A percentile compares a stretch with the other conserved stretches of the same genome.
Conservation (phyloP, 164 flowering plant genomes). For the Hamamelis virginiana region DNA sequence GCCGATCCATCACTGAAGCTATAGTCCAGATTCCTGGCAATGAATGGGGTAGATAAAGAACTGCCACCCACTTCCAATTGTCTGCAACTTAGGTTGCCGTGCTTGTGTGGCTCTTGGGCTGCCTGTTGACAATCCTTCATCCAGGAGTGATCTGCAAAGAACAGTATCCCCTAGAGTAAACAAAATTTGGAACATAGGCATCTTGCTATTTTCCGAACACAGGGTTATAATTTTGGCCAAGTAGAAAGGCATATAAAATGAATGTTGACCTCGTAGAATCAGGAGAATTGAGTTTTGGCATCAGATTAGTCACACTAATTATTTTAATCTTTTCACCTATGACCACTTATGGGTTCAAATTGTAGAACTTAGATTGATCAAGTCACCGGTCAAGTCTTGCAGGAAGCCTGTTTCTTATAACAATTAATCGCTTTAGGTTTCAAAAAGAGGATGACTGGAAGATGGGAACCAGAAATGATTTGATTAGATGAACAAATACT, state of each 20-base stretch:
- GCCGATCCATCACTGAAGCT: constrained; percentile 57
- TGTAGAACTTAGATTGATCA: too few relatives aligned
- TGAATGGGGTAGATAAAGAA: constrained; percentile 36
- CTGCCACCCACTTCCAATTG: constrained; percentile 24
- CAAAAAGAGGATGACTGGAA: neutral
- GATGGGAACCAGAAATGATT: neutral
- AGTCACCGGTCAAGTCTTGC: too few relatives aligned
- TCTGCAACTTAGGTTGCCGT: constrained; percentile 7
- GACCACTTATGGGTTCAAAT: too few relatives aligned
- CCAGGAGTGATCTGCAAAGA: constrained; percentile 66
- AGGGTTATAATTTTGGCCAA: too few relatives aligned
- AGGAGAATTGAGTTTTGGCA: neutral
- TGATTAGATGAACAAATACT: neutral
- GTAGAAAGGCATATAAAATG: neutral
- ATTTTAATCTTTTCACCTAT: neutral
- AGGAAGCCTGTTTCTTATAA: too few relatives aligned
- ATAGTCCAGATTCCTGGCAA: constrained; percentile 44
- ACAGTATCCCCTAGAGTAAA: neutral
- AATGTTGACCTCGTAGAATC: neutral
- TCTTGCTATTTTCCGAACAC: neutral
- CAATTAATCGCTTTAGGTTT: neutral
- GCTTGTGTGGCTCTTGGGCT: constrained; percentile 16
- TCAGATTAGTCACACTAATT: neutral
- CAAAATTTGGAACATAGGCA: neutral
- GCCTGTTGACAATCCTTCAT: constrained; percentile 26